These are phyloP conservation scores for Ramalina intermedia DNA, from an alignment of 495 filamentous ascomycete species.

Conservation along the genomic window DNA sequence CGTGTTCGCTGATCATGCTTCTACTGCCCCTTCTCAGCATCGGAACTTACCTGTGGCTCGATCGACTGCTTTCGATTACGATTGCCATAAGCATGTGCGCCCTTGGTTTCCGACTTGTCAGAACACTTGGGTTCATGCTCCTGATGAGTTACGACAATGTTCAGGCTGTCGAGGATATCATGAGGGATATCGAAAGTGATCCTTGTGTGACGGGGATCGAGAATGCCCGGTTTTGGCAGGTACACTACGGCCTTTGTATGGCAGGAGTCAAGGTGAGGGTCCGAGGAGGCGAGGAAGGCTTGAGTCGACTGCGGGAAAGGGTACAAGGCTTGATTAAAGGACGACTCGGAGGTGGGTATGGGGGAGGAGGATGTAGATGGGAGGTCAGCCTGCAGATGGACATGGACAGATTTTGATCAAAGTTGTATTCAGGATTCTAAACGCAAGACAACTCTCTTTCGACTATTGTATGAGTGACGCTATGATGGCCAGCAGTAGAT, in stretches of 20 bases:
- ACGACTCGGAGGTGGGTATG: slow-evolving; percentile 75
- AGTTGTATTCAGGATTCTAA: too few species aligned
- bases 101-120: slow-evolving; percentile 67
- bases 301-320: slow-evolving; percentile 54
- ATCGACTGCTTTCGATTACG: slow-evolving; percentile 61
- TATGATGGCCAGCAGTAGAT: too few species aligned
- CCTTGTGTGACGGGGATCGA: slow-evolving; percentile 60
- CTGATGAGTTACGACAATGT: slow-evolving; percentile 70
- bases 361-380: slow-evolving; percentile 70
- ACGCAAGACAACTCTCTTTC: too few species aligned
- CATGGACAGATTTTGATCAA: slow-evolving; percentile 10
- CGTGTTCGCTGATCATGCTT: slow-evolving; percentile 65
- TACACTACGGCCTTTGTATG: slow-evolving; percentile 93
- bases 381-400: slow-evolving; percentile 52
- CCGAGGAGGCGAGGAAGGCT: slow-evolving; percentile 46
- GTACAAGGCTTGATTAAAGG: slow-evolving; percentile 70
- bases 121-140: slow-evolving; percentile 78
- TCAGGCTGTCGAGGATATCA: slow-evolving; percentile 53
- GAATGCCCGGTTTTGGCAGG: slow-evolving; percentile 94
- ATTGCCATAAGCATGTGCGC: slow-evolving; percentile 78
- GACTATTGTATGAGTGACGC: too few species aligned
- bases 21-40: slow-evolving; percentile 71
- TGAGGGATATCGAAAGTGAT: slow-evolving; percentile 73
- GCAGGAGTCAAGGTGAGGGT: slow-evolving; percentile 77
- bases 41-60: slow-evolving; percentile 60